Evolutionary conservation across 805 yeast species (phyloP).

Genomic region (Suhomyces canberraensis): DNA sequence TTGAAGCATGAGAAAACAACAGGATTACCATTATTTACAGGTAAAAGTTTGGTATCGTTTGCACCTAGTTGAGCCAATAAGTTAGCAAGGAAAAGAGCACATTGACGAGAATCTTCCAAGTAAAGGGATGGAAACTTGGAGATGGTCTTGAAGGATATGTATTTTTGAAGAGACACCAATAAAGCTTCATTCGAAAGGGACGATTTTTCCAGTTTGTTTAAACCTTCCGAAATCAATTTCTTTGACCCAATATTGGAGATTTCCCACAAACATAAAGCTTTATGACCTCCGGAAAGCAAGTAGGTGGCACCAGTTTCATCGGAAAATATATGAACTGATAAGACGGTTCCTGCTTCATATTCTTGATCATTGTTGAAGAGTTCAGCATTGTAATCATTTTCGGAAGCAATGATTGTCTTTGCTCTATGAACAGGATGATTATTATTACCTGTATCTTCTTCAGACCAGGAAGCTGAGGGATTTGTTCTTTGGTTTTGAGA

Average conservation of each 20-base stretch:
- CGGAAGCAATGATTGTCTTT: constrained; percentile 9
- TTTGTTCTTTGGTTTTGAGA: no score
- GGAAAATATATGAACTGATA: constrained; percentile 52
- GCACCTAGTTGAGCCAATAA: constrained; percentile 71
- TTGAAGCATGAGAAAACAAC: constrained; percentile 73
- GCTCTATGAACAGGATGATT: constrained; percentile 5
- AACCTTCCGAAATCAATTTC: not conserved
- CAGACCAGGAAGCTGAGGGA: no score
- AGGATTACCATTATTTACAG: constrained; percentile 80
- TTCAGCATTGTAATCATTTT: constrained; percentile 6
- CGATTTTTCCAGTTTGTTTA: not conserved
- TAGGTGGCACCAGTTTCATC: constrained; percentile 37
- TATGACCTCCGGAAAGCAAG: constrained; percentile 70
- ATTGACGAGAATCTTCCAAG: constrained; percentile 77
- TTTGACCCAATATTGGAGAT: constrained; percentile 23
- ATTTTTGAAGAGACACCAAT: constrained; percentile 55
- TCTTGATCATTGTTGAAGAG: constrained; percentile 5
- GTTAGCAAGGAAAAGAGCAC: constrained; percentile 72
- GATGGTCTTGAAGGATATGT: constrained; percentile 73
- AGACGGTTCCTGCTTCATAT: constrained; percentile 41
- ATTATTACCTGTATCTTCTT: constrained; percentile 6
- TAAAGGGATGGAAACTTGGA: constrained; percentile 67
- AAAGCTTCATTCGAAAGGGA: constrained; percentile 53
- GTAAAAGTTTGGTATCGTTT: constrained; percentile 58
- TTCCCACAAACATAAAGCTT: constrained; percentile 73